Evolutionary conservation across 2,329 filamentous ascomycete genomes (phyloP).

Genomic region (Verticillium nubilum): DNA sequence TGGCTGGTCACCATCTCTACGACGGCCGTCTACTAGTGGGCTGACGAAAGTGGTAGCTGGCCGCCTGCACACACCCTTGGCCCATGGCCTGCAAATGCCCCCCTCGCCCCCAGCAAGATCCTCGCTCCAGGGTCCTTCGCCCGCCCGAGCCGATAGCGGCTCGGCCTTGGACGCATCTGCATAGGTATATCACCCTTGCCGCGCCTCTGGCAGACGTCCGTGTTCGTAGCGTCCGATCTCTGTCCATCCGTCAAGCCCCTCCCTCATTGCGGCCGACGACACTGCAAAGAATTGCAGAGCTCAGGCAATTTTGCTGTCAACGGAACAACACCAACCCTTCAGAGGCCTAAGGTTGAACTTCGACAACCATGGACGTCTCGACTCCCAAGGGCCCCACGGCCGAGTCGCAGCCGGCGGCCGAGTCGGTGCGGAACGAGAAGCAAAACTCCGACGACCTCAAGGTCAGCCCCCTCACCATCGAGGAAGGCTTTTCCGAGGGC

Average conservation of each 20-base stretch:
- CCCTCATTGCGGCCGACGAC: not conserved
- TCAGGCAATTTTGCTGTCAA: not conserved
- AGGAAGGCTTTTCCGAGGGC: slow-evolving; percentile 23
- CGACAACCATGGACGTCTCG: not conserved
- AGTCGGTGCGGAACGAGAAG: slow-evolving; percentile 4
- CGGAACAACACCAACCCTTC: not conserved
- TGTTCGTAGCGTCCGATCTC: not conserved
- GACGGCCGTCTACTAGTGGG: not conserved
- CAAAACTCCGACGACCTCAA: slow-evolving; percentile 17
- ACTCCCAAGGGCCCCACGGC: not conserved
- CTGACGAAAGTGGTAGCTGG: not conserved
- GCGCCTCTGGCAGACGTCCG: not conserved
- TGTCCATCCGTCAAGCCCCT: not conserved
- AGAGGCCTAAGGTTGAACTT: not conserved
- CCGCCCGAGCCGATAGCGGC: not conserved
- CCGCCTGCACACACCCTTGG: not conserved
- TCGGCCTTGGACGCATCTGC: not conserved
- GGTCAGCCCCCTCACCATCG: not conserved
- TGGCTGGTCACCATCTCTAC: not conserved
- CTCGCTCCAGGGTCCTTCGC: not conserved
- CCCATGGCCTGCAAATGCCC: not conserved
- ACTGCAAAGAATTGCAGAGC: not conserved
- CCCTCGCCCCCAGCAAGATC: not conserved
- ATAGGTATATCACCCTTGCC: not conserved
- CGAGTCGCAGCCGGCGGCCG: not conserved